Conservation (phyloP, 2,329 filamentous ascomycete species). For the Cercospora canescens region DNA sequence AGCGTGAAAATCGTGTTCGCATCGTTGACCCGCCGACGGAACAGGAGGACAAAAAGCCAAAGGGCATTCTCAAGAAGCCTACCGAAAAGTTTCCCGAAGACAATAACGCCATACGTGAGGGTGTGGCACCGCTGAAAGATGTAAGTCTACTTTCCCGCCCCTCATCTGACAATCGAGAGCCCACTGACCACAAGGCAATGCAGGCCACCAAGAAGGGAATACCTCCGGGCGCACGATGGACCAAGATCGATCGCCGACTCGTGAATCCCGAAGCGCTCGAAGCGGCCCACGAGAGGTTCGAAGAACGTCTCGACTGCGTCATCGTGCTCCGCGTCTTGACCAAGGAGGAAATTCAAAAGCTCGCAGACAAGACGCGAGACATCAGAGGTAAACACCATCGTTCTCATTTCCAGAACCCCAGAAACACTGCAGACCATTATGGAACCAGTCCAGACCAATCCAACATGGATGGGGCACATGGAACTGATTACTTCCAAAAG, state of each 20-base stretch:
- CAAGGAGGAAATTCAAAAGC: constrained; percentile 85
- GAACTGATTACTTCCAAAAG: constrained; percentile 17
- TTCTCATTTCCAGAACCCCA: constrained; percentile 10
- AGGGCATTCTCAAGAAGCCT: constrained; percentile 83
- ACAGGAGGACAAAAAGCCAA: constrained; percentile 67
- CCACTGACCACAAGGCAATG: constrained; percentile 10
- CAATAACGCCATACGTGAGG: constrained; percentile 77
- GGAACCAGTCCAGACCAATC: constrained; percentile 18
- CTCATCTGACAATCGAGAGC: neutral
- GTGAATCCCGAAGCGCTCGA: constrained; percentile 88
- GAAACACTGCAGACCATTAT: neutral
- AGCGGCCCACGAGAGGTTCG: constrained; percentile 84
- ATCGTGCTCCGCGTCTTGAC: constrained; percentile 86
- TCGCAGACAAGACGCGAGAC: constrained; percentile 77
- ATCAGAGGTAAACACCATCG: constrained; percentile 59
- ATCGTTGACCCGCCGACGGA: constrained; percentile 70
- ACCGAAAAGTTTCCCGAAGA: constrained; percentile 85
- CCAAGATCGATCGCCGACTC: constrained; percentile 82
- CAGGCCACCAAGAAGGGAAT: constrained; percentile 40
- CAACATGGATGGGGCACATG: constrained; percentile 15
- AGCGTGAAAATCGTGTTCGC: constrained; percentile 43
- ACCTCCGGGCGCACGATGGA: constrained; percentile 78
- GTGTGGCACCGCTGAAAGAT: constrained; percentile 91
- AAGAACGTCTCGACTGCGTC: constrained; percentile 89
- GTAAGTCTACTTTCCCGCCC: constrained; percentile 25